Evolutionary conservation across 2,329 filamentous ascomycete species (phyloP).

Genomic region (Monilinia fructicola): DNA sequence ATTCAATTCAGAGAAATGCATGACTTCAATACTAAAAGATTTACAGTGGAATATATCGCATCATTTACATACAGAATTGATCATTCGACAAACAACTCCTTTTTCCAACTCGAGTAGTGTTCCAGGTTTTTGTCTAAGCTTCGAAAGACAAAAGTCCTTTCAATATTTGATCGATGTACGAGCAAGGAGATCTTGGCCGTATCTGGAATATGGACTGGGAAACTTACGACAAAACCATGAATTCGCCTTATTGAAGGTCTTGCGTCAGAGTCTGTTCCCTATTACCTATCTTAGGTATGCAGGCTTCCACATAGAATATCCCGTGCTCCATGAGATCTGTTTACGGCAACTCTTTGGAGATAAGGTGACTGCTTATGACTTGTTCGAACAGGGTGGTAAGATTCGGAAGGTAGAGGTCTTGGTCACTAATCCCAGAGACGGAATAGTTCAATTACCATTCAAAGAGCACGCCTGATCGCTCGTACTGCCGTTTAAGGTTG

Average conservation of each 20-base stretch:
- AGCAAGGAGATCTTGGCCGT: neutral
- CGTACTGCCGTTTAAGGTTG: neutral
- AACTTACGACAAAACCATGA: neutral
- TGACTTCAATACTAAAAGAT: slow-evolving; percentile 11
- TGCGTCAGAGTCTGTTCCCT: neutral
- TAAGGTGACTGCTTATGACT: neutral
- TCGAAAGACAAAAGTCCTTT: neutral
- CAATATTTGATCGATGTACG: neutral
- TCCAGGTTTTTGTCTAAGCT: neutral
- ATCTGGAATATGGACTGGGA: neutral
- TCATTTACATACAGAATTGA: neutral
- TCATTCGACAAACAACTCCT: neutral
- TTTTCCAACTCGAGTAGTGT: neutral
- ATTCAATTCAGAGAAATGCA: neutral
- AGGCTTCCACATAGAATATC: slow-evolving; percentile 7
- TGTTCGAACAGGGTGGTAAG: neutral
- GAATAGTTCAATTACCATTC: neutral
- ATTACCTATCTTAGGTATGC: slow-evolving; percentile 9
- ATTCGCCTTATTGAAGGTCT: neutral
- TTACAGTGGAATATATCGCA: slow-evolving; percentile 7
- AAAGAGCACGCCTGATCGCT: slow-evolving; percentile 6
- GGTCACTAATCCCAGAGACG: slow-evolving; percentile 14
- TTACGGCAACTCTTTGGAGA: neutral
- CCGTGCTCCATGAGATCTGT: slow-evolving; percentile 4
- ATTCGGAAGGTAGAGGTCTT: neutral